These are phyloP conservation scores for Leishmania turanica DNA, from an alignment of 208 protist species.

Conservation along the genomic window DNA sequence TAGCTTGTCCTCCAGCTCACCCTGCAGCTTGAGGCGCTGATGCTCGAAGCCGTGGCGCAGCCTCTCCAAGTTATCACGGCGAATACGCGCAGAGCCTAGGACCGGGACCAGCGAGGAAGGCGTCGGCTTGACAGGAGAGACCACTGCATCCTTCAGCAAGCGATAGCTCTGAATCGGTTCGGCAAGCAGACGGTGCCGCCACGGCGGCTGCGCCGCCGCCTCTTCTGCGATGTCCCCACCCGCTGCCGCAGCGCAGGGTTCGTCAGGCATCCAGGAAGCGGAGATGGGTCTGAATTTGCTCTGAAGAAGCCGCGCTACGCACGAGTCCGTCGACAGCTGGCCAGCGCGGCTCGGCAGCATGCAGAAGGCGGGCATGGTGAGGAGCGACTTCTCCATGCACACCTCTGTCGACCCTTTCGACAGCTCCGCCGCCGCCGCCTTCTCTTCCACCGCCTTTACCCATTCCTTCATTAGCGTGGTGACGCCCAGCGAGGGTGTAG, in stretches of 20 bases:
- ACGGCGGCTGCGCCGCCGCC: background rate
- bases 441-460: conserved; percentile 7
- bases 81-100: conserved; percentile 3
- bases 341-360: background rate
- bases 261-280: background rate
- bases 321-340: background rate
- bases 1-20: conserved; percentile 54
- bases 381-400: background rate
- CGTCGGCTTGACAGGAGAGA: background rate
- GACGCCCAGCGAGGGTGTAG: background rate
- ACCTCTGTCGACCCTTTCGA: background rate
- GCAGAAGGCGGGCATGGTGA: conserved; percentile 7
- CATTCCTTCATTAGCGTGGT: conserved; percentile 12
- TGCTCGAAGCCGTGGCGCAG: conserved; percentile 64
- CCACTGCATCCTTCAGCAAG: conserved; percentile 33
- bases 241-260: background rate
- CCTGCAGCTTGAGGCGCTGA: conserved; percentile 47
- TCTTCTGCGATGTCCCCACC: background rate
- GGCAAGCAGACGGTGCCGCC: conserved; percentile 15
- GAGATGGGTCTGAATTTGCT: conserved; percentile 11
- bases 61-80: conserved; percentile 28
- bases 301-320: conserved; percentile 20
- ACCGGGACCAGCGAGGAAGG: conserved; percentile 4
- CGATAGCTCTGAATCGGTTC: conserved; percentile 60
- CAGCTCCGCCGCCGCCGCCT: background rate